Conservation (phyloP, 2,329 filamentous ascomycete genomes). For the Ceratocystis huliohia region DNA sequence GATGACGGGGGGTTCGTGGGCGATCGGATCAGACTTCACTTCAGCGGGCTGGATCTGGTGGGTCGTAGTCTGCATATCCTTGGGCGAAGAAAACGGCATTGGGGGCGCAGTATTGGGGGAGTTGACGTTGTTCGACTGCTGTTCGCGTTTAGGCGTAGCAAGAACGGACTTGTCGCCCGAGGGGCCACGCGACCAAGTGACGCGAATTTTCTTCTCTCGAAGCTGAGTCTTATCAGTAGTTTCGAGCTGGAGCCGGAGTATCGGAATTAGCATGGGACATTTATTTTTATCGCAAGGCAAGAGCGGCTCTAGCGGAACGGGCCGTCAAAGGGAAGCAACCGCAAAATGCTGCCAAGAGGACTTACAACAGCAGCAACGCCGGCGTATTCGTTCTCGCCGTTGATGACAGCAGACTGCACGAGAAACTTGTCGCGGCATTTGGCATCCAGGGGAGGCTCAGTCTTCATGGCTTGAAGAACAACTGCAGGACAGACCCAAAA, state of each 20-base stretch:
- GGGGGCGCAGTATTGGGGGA: conserved; percentile 30
- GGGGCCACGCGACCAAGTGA: conserved; percentile 59
- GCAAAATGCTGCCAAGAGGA: conserved; percentile 18
- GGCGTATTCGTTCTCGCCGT: conserved; percentile 67
- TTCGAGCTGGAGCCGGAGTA: conserved; percentile 49
- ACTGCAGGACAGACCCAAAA: conserved; percentile 40
- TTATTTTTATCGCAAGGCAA: background rate
- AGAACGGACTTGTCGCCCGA: conserved; percentile 23
- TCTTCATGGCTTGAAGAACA: conserved; percentile 94
- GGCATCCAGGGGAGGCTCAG: conserved; percentile 71
- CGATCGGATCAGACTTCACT: conserved; percentile 8
- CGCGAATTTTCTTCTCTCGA: conserved; percentile 90
- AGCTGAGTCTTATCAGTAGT: conserved; percentile 65
- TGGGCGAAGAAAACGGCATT: conserved; percentile 37
- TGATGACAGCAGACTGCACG: conserved; percentile 79
- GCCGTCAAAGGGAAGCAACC: background rate
- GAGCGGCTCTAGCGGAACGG: background rate
- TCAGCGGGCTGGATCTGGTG: conserved; percentile 24
- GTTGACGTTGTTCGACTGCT: conserved; percentile 19
- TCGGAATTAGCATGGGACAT: conserved; percentile 14
- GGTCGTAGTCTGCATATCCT: conserved; percentile 26
- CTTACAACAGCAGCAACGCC: conserved; percentile 72
- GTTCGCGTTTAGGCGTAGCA: conserved; percentile 21
- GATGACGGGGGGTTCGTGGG: conserved; percentile 31
- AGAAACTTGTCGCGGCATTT: conserved; percentile 97